These are phyloP conservation scores for Tolypocladium tropicale DNA, from an alignment of 2,329 filamentous ascomycete genomes.

Conservation along the genomic window DNA sequence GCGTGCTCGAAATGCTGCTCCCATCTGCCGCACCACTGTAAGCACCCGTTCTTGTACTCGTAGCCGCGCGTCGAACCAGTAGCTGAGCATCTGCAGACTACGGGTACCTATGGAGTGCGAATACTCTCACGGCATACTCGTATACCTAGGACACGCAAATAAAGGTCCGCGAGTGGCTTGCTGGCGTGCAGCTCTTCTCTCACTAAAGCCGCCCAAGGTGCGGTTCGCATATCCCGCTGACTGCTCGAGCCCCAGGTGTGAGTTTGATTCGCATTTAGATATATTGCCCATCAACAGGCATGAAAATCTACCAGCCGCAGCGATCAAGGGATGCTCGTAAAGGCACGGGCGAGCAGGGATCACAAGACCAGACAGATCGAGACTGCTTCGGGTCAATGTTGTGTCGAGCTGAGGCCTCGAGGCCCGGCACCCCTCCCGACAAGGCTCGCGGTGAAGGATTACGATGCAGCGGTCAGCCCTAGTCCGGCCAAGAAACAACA, in stretches of 20 bases:
- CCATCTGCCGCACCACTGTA: neutral
- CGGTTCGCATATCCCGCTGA: neutral
- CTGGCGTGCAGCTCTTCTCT: neutral
- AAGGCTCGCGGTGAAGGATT: no score
- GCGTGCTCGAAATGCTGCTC: neutral
- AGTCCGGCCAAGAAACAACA: neutral
- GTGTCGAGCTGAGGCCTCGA: neutral
- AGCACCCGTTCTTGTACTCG: no score
- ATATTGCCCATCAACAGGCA: neutral
- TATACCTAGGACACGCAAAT: no score
- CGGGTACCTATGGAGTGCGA: no score
- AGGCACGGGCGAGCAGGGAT: neutral
- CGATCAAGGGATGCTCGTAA: no score
- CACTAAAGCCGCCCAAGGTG: neutral
- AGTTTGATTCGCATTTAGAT: neutral
- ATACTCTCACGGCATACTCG: no score
- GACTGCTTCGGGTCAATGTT: neutral
- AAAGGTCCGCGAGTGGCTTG: neutral
- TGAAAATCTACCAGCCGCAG: neutral
- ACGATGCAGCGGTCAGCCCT: neutral
- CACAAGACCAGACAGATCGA: neutral
- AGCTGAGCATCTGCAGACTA: neutral
- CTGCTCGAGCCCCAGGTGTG: neutral
- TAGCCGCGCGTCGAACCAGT: neutral
- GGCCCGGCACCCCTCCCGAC: neutral